phyloP scores from a whole-genome alignment of 129 eudicot species.

The Oenanthe sinensis region DNA sequence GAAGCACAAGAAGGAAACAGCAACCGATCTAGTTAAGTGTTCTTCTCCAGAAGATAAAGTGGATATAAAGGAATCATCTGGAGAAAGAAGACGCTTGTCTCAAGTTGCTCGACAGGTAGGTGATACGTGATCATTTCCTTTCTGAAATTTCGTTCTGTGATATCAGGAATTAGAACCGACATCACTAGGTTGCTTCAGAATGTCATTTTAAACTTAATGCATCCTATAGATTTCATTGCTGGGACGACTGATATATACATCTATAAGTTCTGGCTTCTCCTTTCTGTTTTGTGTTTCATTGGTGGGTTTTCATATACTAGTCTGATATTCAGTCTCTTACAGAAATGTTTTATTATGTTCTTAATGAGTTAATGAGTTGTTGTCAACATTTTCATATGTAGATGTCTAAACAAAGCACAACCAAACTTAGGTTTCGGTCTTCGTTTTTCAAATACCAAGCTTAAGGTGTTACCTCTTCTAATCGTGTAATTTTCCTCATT shows the following conservation, averaged over 20 bases:
- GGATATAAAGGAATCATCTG: conserved; percentile 17
- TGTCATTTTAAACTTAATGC: background rate
- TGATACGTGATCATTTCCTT: background rate
- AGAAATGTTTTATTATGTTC: background rate
- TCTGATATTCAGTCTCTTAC: background rate
- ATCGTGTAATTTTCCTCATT: conserved; percentile 1
- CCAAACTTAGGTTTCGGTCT: background rate
- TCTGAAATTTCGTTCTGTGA: background rate
- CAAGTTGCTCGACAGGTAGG: conserved; percentile 57
- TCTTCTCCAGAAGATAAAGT: conserved; percentile 19
- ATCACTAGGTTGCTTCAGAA: background rate
- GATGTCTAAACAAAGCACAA: background rate
- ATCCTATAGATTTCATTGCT: background rate
- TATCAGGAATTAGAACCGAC: background rate
- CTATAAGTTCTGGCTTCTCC: background rate
- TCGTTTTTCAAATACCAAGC: background rate
- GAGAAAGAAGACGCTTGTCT: conserved; percentile 23
- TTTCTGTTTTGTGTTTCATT: background rate
- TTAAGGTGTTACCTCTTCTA: background rate
- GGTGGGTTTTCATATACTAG: too few species aligned
- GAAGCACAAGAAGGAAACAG: conserved; percentile 31
- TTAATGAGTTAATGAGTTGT: background rate
- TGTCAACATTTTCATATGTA: background rate
- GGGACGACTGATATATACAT: background rate
- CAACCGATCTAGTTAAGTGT: conserved; percentile 16